Evolutionary conservation across 225 moss, liverwort and hornwort species (phyloP).

Genomic region (Neckera pumila): DNA sequence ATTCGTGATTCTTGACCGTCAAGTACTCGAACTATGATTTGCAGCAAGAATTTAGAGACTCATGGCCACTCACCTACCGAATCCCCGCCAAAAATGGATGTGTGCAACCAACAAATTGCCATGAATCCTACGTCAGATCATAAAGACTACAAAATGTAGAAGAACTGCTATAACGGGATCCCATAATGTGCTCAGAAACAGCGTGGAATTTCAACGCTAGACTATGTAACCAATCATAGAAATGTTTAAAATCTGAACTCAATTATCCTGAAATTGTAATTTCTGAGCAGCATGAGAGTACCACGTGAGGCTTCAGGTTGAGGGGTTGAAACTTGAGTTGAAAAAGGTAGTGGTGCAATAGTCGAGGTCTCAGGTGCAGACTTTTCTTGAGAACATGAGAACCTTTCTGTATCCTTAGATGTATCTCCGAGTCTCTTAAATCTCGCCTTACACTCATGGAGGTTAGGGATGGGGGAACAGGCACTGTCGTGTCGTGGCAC

Average conservation of each 20-base stretch:
- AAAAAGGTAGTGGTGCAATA: not conserved
- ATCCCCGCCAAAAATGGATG: not conserved
- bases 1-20: not conserved
- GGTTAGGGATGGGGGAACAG: constrained; percentile 10
- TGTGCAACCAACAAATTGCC: not conserved
- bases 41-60: not conserved
- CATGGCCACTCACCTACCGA: not conserved
- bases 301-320: constrained; percentile 6
- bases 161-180: not conserved
- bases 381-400: not conserved
- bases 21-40: not conserved
- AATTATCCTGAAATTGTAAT: not conserved
- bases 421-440: not conserved
- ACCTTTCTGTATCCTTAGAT: not conserved
- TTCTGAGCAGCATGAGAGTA: not conserved
- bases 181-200: not conserved
- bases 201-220: not conserved
- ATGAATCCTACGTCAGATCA: not conserved
- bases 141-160: not conserved
- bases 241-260: not conserved
- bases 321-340: constrained; percentile 5
- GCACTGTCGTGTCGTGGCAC: constrained; percentile 5
- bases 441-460: not conserved
- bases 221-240: not conserved
- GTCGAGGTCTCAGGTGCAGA: not conserved